A percentile compares a stretch with the other conserved stretches of the same genome.
Evolutionary conservation across 1,139 yeast genomes (phyloP).

Genomic region (Pichia sp.): DNA sequence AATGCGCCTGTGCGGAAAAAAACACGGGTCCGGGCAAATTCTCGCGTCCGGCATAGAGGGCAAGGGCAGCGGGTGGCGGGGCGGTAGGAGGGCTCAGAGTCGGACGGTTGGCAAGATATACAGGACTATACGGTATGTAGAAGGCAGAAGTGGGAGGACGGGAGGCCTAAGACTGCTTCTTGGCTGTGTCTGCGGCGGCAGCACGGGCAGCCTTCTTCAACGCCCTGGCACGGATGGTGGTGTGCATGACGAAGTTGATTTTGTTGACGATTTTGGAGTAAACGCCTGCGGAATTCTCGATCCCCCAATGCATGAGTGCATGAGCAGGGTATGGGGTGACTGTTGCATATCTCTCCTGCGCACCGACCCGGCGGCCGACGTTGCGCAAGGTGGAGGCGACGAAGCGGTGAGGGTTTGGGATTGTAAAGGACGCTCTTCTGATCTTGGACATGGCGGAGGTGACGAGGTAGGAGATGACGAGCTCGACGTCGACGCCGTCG

Average conservation of each 20-base stretch:
- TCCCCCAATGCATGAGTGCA: conserved; percentile 84
- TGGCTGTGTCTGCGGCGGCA: too few relatives aligned
- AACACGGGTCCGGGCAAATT: too few relatives aligned
- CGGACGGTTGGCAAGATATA: too few relatives aligned
- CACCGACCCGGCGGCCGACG: conserved; percentile 85
- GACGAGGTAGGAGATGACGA: conserved; percentile 84
- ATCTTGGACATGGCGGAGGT: conserved; percentile 96
- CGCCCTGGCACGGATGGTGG: conserved; percentile 75
- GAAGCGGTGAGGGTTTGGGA: conserved; percentile 80
- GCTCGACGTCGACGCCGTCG: conserved; percentile 75
- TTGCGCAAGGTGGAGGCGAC: conserved; percentile 63
- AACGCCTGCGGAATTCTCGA: conserved; percentile 77
- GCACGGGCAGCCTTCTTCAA: conserved; percentile 66
- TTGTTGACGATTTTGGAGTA: conserved; percentile 65
- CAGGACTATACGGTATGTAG: too few relatives aligned
- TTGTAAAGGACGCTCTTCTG: conserved; percentile 64
- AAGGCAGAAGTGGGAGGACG: too few relatives aligned
- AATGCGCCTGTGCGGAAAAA: too few relatives aligned
- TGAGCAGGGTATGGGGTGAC: conserved; percentile 92
- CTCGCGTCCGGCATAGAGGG: too few relatives aligned
- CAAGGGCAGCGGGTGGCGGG: too few relatives aligned
- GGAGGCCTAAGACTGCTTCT: not conserved
- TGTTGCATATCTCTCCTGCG: conserved; percentile 86
- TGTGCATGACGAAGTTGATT: conserved; percentile 73
- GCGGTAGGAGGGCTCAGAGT: too few relatives aligned